A percentile compares a stretch with the other conserved stretches of the same genome.
Conservation (phyloP, 2,329 filamentous ascomycete species). For the Sporothrix humicola region DNA sequence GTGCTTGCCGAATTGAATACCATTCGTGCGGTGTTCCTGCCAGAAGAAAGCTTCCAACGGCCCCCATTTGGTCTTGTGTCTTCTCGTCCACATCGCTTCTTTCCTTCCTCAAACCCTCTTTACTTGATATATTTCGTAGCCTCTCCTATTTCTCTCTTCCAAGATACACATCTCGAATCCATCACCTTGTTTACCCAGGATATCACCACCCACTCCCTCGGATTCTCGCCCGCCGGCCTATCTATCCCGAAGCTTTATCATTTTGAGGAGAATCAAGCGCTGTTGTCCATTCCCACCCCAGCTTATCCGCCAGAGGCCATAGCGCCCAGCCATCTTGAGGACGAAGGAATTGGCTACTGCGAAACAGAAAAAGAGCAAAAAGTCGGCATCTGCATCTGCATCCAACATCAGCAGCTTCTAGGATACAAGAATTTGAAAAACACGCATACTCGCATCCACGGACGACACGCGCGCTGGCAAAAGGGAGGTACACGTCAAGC, state of each 20-base stretch:
- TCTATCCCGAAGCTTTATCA: neutral
- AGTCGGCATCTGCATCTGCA: conserved; percentile 4
- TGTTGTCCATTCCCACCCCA: conserved; percentile 8
- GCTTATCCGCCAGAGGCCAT: conserved; percentile 16
- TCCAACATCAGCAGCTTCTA: conserved; percentile 8
- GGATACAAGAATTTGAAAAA: neutral
- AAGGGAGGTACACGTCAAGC: conserved; percentile 8
- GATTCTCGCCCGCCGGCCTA: neutral
- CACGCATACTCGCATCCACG: neutral
- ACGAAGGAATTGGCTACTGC: conserved; percentile 6
- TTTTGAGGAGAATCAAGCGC: conserved; percentile 4
- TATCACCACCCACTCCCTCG: conserved; percentile 15
- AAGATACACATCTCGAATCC: neutral
- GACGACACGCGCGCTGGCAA: neutral
- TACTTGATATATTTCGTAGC: neutral
- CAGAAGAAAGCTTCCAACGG: neutral
- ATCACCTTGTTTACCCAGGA: neutral
- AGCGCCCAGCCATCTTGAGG: conserved; percentile 13
- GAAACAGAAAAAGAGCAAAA: neutral
- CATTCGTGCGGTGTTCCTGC: neutral
- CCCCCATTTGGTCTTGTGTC: neutral
- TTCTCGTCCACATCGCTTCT: conserved; percentile 11
- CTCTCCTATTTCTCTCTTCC: conserved; percentile 2
- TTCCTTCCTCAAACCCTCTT: neutral
- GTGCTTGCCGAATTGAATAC: conserved; percentile 26